These are phyloP conservation scores for Erythrophleum ivorense DNA, from an alignment of 331 rosid genomes.

Conservation along the genomic window DNA sequence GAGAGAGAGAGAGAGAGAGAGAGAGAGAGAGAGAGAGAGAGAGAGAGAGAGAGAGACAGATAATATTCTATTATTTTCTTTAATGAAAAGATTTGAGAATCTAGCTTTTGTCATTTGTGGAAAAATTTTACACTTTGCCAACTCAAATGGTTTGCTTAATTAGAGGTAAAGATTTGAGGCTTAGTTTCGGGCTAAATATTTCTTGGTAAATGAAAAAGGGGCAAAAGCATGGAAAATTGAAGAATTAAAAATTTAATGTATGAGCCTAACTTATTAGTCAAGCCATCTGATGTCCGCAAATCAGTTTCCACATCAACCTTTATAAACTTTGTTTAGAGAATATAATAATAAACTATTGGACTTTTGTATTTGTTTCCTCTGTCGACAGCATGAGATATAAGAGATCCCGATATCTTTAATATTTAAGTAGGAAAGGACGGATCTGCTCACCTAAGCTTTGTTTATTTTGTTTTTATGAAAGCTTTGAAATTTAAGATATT, in stretches of 20 bases:
- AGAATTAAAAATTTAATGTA: not conserved
- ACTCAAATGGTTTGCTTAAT: not conserved
- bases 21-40: too few species aligned
- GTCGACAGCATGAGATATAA: conserved; percentile 13
- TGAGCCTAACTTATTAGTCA: not conserved
- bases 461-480: not conserved
- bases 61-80: not conserved
- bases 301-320: not conserved
- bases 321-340: not conserved
- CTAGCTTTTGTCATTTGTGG: not conserved
- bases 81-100: not conserved
- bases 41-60: too few species aligned
- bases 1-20: too few species aligned
- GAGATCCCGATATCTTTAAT: not conserved
- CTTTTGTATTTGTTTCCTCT: conserved; percentile 4
- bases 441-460: conserved; percentile 1
- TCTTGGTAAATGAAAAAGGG: not conserved
- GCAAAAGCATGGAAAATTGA: not conserved
- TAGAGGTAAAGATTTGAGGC: not conserved
- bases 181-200: not conserved
- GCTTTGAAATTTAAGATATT: conserved; percentile 1
- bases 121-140: not conserved
- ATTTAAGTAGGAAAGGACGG: conserved; percentile 8
- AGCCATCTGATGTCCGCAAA: not conserved
- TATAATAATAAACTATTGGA: not conserved